phyloP scores from a whole-genome alignment of 306 rosid genomes.

The Bauhinia variegata region DNA sequence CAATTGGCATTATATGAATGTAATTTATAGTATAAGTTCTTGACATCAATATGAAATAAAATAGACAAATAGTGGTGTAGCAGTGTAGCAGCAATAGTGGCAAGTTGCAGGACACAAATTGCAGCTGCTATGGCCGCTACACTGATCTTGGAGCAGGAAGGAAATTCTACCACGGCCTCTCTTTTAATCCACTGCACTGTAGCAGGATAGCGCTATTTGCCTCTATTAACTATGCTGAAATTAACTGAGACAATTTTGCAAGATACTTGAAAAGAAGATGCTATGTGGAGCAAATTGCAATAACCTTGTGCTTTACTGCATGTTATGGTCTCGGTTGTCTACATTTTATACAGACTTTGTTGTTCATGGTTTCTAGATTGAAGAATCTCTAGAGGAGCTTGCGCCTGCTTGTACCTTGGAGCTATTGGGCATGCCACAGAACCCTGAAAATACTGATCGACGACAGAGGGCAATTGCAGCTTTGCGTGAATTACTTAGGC shows the following conservation, averaged over 20 bases:
- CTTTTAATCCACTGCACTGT: too few relatives aligned
- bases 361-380: slow-evolving; percentile 64
- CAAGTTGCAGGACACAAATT: too few relatives aligned
- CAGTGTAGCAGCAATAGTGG: too few relatives aligned
- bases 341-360: neutral
- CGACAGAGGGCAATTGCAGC: slow-evolving; percentile 93
- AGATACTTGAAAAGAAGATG: neutral
- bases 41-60: too few relatives aligned
- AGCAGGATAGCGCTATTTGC: too few relatives aligned
- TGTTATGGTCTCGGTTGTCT: neutral
- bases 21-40: too few relatives aligned
- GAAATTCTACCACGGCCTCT: too few relatives aligned
- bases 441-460: slow-evolving; percentile 74
- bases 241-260: neutral
- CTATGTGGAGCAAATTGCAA: neutral
- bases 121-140: too few relatives aligned
- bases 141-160: too few relatives aligned
- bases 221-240: too few relatives aligned
- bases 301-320: slow-evolving; percentile 6
- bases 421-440: slow-evolving; percentile 70
- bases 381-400: slow-evolving; percentile 98
- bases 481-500: slow-evolving; percentile 87
- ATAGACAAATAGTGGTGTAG: too few relatives aligned
- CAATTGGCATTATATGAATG: too few relatives aligned
- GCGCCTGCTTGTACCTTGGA: slow-evolving; percentile 98